phyloP scores from a whole-genome alignment of 2,329 filamentous ascomycete genomes.

The Pseudogymnoascus sp. region DNA sequence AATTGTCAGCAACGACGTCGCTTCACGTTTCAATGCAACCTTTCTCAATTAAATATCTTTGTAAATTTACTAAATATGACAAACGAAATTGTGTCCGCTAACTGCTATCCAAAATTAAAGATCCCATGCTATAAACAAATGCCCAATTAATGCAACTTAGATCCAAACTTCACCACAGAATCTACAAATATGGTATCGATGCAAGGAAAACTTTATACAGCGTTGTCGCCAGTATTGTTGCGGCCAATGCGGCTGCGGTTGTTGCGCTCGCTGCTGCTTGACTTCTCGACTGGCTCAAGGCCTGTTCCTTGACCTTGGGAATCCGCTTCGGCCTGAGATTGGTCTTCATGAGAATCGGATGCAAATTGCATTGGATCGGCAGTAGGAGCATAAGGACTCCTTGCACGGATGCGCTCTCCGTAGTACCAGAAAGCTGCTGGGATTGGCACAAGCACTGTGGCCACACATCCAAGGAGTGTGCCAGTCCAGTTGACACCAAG shows the following conservation, averaged over 20 bases:
- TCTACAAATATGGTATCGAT: background rate
- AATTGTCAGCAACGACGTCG: background rate
- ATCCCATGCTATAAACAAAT: background rate
- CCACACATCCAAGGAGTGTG: constrained; percentile 56
- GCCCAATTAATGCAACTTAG: background rate
- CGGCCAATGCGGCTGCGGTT: background rate
- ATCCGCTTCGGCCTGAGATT: background rate
- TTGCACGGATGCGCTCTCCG: constrained; percentile 48
- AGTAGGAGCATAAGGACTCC: constrained; percentile 50
- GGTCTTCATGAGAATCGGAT: background rate
- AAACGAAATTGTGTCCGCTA: background rate
- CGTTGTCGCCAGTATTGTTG: background rate
- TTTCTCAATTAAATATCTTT: background rate
- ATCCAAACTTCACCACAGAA: background rate
- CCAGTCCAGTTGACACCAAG: constrained; percentile 56
- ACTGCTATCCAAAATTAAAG: background rate
- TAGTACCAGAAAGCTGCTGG: constrained; percentile 57
- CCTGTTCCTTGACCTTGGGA: background rate
- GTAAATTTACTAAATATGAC: background rate
- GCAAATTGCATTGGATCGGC: background rate
- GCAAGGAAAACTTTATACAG: background rate
- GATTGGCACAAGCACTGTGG: constrained; percentile 50
- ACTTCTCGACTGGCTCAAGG: background rate
- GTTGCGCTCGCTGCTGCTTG: background rate
- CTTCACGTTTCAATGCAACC: background rate